A percentile compares a stretch with the other conserved stretches of the same genome.
phyloP scores from a whole-genome alignment of 768 basidiomycete genomes.

The Lenzites betulinus region DNA sequence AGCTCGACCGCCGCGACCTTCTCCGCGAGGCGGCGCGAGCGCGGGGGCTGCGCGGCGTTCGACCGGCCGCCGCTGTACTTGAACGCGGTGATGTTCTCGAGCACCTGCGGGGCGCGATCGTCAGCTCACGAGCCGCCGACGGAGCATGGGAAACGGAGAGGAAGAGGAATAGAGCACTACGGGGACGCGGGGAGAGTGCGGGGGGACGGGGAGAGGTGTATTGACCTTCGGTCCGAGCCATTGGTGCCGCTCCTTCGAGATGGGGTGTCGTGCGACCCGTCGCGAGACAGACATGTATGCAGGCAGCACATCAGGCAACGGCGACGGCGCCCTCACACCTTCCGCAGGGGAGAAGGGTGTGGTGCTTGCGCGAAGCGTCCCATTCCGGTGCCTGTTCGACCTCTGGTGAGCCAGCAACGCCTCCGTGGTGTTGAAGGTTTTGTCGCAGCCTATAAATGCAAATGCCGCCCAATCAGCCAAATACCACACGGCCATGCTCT shows the following conservation, averaged over 20 bases:
- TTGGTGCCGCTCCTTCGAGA: constrained; percentile 54
- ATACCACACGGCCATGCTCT: no score
- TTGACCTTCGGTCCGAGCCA: constrained; percentile 57
- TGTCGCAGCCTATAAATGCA: constrained; percentile 50
- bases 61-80: constrained; percentile 41
- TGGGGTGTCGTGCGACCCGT: constrained; percentile 44
- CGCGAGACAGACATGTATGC: constrained; percentile 51
- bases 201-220: not conserved
- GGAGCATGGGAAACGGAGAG: not conserved
- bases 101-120: constrained; percentile 38
- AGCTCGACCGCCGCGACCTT: constrained; percentile 21
- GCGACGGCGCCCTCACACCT: constrained; percentile 35
- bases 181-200: no score
- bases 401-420: constrained; percentile 55
- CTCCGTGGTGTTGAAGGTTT: constrained; percentile 46
- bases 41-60: constrained; percentile 44
- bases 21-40: constrained; percentile 29
- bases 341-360: constrained; percentile 36
- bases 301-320: constrained; percentile 48
- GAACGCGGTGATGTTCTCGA: constrained; percentile 46
- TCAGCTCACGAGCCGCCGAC: constrained; percentile 5
- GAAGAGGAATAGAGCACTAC: no score
- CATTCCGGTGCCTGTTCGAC: constrained; percentile 38
- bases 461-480: not conserved
- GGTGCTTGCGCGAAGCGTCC: constrained; percentile 38